Percentiles rank a stretch among this genome's conserved stretches.
These are phyloP conservation scores for Lophium mytilinum DNA, from an alignment of 495 filamentous ascomycete species.

Conservation along the genomic window DNA sequence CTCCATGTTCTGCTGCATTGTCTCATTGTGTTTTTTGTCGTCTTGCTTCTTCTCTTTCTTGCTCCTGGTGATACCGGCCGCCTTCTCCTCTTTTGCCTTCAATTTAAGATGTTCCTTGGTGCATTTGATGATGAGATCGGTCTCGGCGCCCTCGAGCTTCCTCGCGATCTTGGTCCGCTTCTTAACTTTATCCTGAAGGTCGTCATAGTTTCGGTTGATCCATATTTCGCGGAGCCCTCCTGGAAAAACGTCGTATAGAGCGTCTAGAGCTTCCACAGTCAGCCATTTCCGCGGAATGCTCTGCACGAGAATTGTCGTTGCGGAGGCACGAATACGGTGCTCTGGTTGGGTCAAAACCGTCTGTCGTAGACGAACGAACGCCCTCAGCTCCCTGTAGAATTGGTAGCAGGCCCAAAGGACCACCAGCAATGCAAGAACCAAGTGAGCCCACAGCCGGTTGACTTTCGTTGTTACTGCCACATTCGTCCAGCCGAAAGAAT, in stretches of 20 bases:
- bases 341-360: slow-evolving; percentile 93
- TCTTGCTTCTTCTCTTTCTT: slow-evolving; percentile 43
- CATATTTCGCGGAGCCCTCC: slow-evolving; percentile 94
- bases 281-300: slow-evolving; percentile 87
- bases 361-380: slow-evolving; percentile 92
- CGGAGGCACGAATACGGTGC: slow-evolving; percentile 89
- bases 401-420: slow-evolving; percentile 79
- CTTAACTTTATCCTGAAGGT: slow-evolving; percentile 79
- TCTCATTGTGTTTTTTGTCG: slow-evolving; percentile 39
- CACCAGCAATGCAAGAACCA: slow-evolving; percentile 70
- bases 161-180: slow-evolving; percentile 62
- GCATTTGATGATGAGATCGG: slow-evolving; percentile 66
- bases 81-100: slow-evolving; percentile 55
- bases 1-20: slow-evolving; percentile 50
- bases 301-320: slow-evolving; percentile 88
- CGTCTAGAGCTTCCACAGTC: slow-evolving; percentile 65
- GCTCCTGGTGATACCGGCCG: slow-evolving; percentile 38
- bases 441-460: slow-evolving; percentile 79
- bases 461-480: slow-evolving; percentile 56
- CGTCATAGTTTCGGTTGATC: slow-evolving; percentile 88
- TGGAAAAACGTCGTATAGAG: slow-evolving; percentile 93
- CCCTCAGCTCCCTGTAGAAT: slow-evolving; percentile 77
- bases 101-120: slow-evolving; percentile 66
- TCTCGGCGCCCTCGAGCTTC: slow-evolving; percentile 74
- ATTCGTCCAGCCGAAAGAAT: slow-evolving; percentile 64